phyloP scores from a whole-genome alignment of 768 basidiomycete species.

The Boletellus ananas region DNA sequence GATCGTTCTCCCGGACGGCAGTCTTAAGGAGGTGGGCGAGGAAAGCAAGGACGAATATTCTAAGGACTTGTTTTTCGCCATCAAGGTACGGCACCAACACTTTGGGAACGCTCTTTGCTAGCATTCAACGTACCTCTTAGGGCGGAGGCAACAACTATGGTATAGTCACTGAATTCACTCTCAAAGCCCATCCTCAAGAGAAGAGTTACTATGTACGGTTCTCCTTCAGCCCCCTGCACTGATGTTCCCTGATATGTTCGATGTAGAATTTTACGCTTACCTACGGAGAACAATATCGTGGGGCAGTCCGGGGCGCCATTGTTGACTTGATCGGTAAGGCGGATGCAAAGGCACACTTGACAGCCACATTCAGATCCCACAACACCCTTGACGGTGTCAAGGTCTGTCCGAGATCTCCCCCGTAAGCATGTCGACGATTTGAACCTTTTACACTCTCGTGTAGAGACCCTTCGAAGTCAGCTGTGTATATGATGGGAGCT shows the following conservation, averaged over 20 bases:
- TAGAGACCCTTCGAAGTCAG: not conserved
- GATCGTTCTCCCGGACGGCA: slow-evolving; percentile 31
- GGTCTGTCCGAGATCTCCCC: not conserved
- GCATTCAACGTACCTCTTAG: not conserved
- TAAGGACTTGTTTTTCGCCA: slow-evolving; percentile 5
- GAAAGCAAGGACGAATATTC: too few species aligned
- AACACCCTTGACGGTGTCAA: not conserved
- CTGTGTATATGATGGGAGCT: too few species aligned
- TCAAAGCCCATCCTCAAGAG: slow-evolving; percentile 16
- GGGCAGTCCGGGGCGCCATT: slow-evolving; percentile 1
- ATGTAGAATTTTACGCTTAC: slow-evolving; percentile 3
- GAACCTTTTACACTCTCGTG: not conserved
- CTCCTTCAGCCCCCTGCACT: not conserved
- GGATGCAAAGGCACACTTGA: slow-evolving; percentile 9
- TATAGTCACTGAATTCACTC: slow-evolving; percentile 23
- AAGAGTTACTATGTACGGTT: slow-evolving; percentile 4
- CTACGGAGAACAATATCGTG: not conserved
- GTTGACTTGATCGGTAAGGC: not conserved
- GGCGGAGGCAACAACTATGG: slow-evolving; percentile 28
- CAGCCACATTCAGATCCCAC: slow-evolving; percentile 1
- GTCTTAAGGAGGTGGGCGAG: not conserved
- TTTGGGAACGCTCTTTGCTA: too few species aligned
- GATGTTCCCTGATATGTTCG: not conserved
- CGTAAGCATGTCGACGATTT: not conserved
- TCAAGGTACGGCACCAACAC: too few species aligned